Conservation (phyloP, 441 rosid species). For the Pelargonium australe region DNA sequence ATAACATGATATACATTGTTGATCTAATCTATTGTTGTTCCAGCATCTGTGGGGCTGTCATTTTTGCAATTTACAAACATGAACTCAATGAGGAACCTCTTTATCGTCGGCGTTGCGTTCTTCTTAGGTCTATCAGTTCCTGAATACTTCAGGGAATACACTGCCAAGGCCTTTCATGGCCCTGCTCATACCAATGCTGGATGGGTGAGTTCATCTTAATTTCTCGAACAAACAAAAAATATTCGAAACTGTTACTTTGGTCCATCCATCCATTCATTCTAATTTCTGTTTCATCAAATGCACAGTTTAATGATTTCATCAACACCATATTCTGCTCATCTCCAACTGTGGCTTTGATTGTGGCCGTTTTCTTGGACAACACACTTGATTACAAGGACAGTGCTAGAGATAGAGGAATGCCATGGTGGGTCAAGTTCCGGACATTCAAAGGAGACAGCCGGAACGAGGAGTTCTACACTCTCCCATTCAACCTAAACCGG, state of each 20-base stretch:
- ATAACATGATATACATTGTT: not conserved
- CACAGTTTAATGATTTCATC: constrained; percentile 95
- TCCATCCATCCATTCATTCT: not conserved
- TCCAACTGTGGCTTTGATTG: constrained; percentile 77
- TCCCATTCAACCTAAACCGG: constrained; percentile 90
- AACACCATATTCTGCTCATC: constrained; percentile 93
- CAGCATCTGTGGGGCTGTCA: constrained; percentile 95
- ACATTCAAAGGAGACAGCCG: constrained; percentile 91
- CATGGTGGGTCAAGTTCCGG: constrained; percentile 95
- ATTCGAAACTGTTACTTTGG: not conserved
- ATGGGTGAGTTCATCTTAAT: constrained; percentile 50
- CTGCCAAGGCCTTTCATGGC: constrained; percentile 74
- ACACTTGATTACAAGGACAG: constrained; percentile 89
- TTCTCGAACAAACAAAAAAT: not conserved
- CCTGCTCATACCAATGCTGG: constrained; percentile 86
- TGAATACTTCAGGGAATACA: constrained; percentile 81
- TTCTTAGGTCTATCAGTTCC: constrained; percentile 91
- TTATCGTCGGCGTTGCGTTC: constrained; percentile 77
- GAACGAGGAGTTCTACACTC: constrained; percentile 92
- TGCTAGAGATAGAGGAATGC: constrained; percentile 90
- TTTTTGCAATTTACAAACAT: constrained; percentile 98
- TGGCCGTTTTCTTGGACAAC: constrained; percentile 83
- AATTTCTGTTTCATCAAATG: not conserved
- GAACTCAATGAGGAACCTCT: constrained; percentile 96
- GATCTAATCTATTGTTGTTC: constrained; percentile 18